Conservation (phyloP, 148 eudicot genomes). For the Hydrangea macrophylla region DNA sequence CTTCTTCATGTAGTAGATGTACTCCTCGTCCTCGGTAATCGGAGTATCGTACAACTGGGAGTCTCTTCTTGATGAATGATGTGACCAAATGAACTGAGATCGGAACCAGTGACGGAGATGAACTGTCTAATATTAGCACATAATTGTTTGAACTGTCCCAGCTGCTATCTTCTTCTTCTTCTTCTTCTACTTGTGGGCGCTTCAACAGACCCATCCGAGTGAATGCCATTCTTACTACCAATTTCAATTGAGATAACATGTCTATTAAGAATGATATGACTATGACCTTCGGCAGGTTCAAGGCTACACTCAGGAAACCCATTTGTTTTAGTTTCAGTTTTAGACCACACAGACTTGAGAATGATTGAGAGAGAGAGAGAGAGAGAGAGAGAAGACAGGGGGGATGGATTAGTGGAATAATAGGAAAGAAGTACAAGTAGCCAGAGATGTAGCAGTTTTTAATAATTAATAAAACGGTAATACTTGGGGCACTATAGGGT, state of each 20-base stretch:
- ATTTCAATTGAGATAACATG: background rate
- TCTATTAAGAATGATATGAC: background rate
- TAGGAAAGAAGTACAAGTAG: background rate
- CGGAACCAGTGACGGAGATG: constrained; percentile 5
- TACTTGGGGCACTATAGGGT: no score
- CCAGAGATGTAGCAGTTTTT: background rate
- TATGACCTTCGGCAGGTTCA: background rate
- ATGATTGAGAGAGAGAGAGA: no score
- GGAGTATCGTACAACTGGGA: constrained; percentile 13
- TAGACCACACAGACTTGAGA: no score
- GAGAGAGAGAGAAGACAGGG: no score
- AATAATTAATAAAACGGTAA: no score
- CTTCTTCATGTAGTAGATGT: background rate
- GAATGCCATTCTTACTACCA: background rate
- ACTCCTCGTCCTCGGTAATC: background rate
- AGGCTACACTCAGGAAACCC: background rate
- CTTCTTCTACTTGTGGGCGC: background rate
- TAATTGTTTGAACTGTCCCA: background rate
- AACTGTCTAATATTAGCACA: constrained; percentile 5
- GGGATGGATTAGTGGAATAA: background rate
- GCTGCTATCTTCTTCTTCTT: background rate
- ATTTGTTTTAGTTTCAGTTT: no score
- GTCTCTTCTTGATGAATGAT: constrained; percentile 11
- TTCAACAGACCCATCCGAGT: background rate
- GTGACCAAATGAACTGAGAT: background rate